Base-by-base conservation (phyloP, 331 rosid genomes). In the Malus hybrid region DNA sequence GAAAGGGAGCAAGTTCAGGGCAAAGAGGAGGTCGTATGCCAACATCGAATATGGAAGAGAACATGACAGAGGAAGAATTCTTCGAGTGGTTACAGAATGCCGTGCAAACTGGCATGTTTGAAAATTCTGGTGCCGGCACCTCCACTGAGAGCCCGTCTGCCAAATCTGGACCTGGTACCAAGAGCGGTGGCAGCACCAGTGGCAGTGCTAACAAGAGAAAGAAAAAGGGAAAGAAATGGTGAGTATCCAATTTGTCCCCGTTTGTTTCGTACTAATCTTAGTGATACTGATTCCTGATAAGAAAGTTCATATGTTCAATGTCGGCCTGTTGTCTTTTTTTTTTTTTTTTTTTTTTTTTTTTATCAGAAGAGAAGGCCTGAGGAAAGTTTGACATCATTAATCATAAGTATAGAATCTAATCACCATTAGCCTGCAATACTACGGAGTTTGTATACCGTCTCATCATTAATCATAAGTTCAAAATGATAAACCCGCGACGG, bases 71-170 rank as follows among this genome's bases (percentile, higher is more conserved):
- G 85, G 99, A 90, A 81, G 98, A 95, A 68, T 90, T 95, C 76
- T 84, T 85, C 11, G 98, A 90, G 82, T 95, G 99, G 99, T 75
- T 95, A 72, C 97, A 95, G 87, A 89, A 90, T 73, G 98, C 93
- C 0, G 81, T 85, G 79, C 90, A 90, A 74, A 42, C 96, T 31
- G 97, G 99, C 65, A 70, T 39, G 70, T 88, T 92, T 39, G 96
- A 90, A 77, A 88, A 89, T 82, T 70, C 62, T 44, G 69, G 66
- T 62, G 87, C 84, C 12, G 50, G 80, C 70, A 14, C 85, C 60
- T 80, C 93, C 13, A 5, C 89, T 6, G 99, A 88, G 77, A 90
- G 84, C 75, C 89, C 97, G 2, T 74, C 88, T 11, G 13, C 90
- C 39, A 84, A 76, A 74, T 77, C 93, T 18, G 96, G 87, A 79